Conservation (phyloP, 129 eudicot species). For the Cynara cardunculus region DNA sequence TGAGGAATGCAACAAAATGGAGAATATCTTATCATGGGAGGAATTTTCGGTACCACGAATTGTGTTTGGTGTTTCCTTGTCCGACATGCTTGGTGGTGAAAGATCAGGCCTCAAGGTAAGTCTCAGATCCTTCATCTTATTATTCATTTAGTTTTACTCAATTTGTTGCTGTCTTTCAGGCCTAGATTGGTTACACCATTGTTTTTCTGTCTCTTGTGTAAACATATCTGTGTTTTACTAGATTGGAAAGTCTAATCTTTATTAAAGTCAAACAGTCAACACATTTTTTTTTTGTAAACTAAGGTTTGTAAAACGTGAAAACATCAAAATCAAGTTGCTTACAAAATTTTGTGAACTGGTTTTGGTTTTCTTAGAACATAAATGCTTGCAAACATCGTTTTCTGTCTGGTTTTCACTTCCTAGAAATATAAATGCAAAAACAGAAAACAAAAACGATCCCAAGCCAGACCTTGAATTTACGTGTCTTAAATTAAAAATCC, state of each 20-base stretch:
- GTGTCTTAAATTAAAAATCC: too few relatives aligned
- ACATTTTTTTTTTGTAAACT: not conserved
- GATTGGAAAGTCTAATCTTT: not conserved
- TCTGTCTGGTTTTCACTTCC: not conserved
- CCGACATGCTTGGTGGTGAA: conserved; percentile 69
- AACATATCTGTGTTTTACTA: not conserved
- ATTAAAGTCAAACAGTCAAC: not conserved
- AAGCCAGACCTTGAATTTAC: too few relatives aligned
- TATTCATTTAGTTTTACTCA: not conserved
- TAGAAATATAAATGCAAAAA: not conserved
- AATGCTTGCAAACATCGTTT: not conserved
- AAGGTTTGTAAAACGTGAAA: too few relatives aligned
- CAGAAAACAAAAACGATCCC: too few relatives aligned
- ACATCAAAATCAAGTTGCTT: too few relatives aligned
- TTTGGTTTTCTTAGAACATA: not conserved
- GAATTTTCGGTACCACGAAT: conserved; percentile 73
- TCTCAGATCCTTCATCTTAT: not conserved
- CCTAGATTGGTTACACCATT: not conserved
- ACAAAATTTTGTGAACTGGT: too few relatives aligned
- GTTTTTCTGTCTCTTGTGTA: conserved; percentile 2
- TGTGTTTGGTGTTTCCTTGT: conserved; percentile 63
- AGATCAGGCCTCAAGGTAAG: conserved; percentile 61
- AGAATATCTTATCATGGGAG: conserved; percentile 78
- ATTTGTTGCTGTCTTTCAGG: not conserved
- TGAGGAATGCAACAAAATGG: conserved; percentile 74